A percentile compares a stretch with the other conserved stretches of the same genome.
These are phyloP conservation scores for Huntiella abstrusa DNA, from an alignment of 2,329 filamentous ascomycete genomes.

Conservation along the genomic window DNA sequence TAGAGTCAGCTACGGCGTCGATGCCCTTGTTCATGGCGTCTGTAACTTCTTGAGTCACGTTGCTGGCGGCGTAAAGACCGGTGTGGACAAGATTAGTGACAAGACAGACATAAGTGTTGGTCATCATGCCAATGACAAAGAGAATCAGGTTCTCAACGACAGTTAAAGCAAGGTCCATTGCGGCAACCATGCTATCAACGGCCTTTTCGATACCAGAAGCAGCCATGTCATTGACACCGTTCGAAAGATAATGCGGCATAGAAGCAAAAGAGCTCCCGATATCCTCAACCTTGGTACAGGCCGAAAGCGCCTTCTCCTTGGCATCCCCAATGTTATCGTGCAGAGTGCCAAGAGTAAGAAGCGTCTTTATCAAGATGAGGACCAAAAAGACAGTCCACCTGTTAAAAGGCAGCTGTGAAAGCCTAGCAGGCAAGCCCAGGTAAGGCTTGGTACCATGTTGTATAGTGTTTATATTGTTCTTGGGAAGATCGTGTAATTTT, in stretches of 20 bases:
- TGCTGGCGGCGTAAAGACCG: constrained; percentile 48
- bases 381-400: constrained; percentile 84
- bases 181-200: constrained; percentile 58
- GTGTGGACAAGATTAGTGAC: constrained; percentile 69
- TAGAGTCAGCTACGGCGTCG: constrained; percentile 34
- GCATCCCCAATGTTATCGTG: constrained; percentile 58
- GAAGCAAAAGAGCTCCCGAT: constrained; percentile 91
- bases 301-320: constrained; percentile 63
- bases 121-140: constrained; percentile 84
- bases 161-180: constrained; percentile 61
- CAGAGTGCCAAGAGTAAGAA: constrained; percentile 57
- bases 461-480: constrained; percentile 33
- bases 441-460: constrained; percentile 62
- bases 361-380: constrained; percentile 62
- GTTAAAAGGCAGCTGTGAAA: constrained; percentile 96
- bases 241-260: constrained; percentile 88
- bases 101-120: constrained; percentile 76
- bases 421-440: constrained; percentile 67
- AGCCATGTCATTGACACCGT: constrained; percentile 72
- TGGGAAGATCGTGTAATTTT: constrained; percentile 17
- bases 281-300: constrained; percentile 82
- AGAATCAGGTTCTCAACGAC: constrained; percentile 74
- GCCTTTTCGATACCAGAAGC: constrained; percentile 63
- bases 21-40: constrained; percentile 30
- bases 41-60: constrained; percentile 33